Evolutionary conservation across 495 filamentous ascomycete species (phyloP).

Genomic region (Bombardia bombarda): DNA sequence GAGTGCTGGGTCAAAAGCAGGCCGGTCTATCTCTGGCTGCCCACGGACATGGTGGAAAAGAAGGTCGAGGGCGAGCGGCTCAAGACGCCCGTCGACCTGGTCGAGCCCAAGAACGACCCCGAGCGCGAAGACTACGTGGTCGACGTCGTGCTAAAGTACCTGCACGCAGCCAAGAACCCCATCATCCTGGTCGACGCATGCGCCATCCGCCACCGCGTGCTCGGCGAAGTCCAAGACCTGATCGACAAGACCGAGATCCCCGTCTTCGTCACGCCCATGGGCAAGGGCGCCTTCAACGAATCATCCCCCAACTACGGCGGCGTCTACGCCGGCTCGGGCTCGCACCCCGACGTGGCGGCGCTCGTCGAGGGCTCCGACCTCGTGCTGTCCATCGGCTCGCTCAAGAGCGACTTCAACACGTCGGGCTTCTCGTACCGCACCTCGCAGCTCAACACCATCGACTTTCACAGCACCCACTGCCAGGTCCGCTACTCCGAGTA

Average conservation of each 20-base stretch:
- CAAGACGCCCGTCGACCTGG: slow-evolving; percentile 57
- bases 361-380: slow-evolving; percentile 75
- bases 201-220: slow-evolving; percentile 68
- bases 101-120: slow-evolving; percentile 52
- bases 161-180: slow-evolving; percentile 68
- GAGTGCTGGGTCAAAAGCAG: slow-evolving; percentile 69
- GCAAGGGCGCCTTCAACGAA: slow-evolving; percentile 83
- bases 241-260: slow-evolving; percentile 69
- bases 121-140: slow-evolving; percentile 81
- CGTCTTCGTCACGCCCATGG: slow-evolving; percentile 86
- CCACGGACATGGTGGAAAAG: slow-evolving; percentile 75
- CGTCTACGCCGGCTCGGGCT: slow-evolving; percentile 81
- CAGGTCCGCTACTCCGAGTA: slow-evolving; percentile 76
- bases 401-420: slow-evolving; percentile 87
- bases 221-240: slow-evolving; percentile 71
- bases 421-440: slow-evolving; percentile 81
- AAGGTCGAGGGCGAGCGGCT: slow-evolving; percentile 70
- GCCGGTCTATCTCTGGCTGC: slow-evolving; percentile 80
- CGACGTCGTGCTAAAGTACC: slow-evolving; percentile 65
- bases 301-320: slow-evolving; percentile 68
- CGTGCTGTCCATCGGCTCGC: slow-evolving; percentile 73
- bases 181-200: slow-evolving; percentile 89
- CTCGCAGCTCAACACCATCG: slow-evolving; percentile 74
- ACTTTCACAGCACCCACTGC: slow-evolving; percentile 75
- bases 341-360: slow-evolving; percentile 58